Evolutionary conservation across 176 grass and related monocot genomes (phyloP).

Genomic region (Poa pratensis): DNA sequence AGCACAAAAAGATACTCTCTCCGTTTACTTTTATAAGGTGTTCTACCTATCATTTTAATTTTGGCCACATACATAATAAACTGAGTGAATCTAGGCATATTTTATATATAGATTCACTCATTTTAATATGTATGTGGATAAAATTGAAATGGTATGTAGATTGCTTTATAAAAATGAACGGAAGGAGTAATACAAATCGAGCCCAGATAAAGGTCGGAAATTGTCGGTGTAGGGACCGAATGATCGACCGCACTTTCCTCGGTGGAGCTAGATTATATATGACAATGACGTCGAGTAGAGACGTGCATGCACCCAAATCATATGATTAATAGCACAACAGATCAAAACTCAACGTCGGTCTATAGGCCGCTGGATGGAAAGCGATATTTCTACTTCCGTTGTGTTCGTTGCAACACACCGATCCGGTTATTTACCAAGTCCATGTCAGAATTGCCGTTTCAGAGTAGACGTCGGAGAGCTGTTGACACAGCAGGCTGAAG

Average conservation of each 20-base stretch:
- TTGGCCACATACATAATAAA: too few relatives aligned
- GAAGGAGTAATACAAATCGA: too few relatives aligned
- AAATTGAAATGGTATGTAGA: too few relatives aligned
- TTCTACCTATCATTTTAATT: too few relatives aligned
- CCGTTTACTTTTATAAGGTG: too few relatives aligned
- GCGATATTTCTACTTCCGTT: not conserved
- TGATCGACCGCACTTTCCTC: not conserved
- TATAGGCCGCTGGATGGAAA: not conserved
- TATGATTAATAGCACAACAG: not conserved
- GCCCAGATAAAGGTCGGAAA: not conserved
- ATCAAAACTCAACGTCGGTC: not conserved
- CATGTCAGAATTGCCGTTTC: not conserved
- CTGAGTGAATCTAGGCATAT: too few relatives aligned
- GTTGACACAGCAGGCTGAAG: not conserved
- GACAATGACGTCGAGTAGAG: not conserved
- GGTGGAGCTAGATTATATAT: not conserved
- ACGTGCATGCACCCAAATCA: not conserved
- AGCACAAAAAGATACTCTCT: too few relatives aligned
- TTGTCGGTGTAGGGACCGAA: slow-evolving; percentile 1
- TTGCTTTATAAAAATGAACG: too few relatives aligned
- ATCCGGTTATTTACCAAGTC: slow-evolving; percentile 24
- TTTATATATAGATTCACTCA: too few relatives aligned
- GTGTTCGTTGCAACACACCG: not conserved
- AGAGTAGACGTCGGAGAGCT: not conserved
- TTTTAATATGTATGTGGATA: too few relatives aligned